These are phyloP conservation scores for Neurospora sp. DNA, from an alignment of 495 filamentous ascomycete genomes.

Conservation along the genomic window DNA sequence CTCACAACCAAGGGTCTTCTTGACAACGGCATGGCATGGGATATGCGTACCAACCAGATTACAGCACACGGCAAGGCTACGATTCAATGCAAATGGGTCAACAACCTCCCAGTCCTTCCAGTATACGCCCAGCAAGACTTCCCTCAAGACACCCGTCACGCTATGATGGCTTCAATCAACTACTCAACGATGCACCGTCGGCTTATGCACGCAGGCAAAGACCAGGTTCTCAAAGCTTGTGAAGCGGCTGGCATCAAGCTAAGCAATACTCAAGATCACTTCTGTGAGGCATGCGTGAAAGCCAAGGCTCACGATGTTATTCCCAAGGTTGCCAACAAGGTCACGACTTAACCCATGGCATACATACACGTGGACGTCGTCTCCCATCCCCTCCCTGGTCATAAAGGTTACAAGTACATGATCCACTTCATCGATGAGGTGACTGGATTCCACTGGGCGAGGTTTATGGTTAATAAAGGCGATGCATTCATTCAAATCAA, in stretches of 20 bases:
- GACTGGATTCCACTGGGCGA: neutral
- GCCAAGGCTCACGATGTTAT: no score
- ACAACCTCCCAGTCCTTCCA: neutral
- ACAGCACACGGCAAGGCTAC: neutral
- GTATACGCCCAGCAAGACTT: neutral
- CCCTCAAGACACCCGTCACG: neutral
- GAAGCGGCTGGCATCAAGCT: no score
- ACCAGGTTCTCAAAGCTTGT: no score
- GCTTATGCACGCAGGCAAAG: neutral
- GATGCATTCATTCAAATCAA: neutral
- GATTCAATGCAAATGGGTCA: neutral
- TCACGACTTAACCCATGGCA: no score
- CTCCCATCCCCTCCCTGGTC: neutral
- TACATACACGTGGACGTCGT: no score
- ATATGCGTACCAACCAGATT: no score
- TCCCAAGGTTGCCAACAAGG: no score
- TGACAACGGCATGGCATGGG: neutral
- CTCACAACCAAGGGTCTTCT: neutral
- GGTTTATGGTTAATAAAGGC: neutral
- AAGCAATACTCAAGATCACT: no score
- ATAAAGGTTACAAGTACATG: neutral
- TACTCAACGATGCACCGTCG: neutral
- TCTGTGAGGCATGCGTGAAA: no score
- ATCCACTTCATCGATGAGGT: neutral
- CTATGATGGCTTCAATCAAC: neutral